A percentile compares a stretch with the other conserved stretches of the same genome.
Conservation (phyloP, 2,329 filamentous ascomycete species). For the Trichoderma afroharzianum region DNA sequence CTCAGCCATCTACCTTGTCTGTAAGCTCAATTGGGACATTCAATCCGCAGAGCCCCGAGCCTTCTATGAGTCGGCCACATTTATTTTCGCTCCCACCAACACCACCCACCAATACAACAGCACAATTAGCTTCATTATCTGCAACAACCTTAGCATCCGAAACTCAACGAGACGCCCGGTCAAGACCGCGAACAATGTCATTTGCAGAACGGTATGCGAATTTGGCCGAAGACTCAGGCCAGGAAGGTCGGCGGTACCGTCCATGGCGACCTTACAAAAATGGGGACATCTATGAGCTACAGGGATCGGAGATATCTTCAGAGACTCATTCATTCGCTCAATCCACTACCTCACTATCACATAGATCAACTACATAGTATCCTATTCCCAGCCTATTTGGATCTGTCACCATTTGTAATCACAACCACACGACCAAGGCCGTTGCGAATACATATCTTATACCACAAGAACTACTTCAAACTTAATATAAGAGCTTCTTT, state of each 20-base stretch:
- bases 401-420: not conserved
- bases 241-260: not conserved
- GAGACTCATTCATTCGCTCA: not conserved
- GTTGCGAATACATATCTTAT: not conserved
- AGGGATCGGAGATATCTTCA: not conserved
- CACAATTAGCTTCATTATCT: not conserved
- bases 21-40: not conserved
- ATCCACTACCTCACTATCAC: not conserved
- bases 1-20: not conserved
- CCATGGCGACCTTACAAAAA: not conserved
- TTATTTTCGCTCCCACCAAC: not conserved
- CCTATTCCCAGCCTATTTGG: fast-evolving
- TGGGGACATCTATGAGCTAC: not conserved
- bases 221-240: too few relatives aligned
- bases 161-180: not conserved
- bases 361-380: not conserved
- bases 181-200: not conserved
- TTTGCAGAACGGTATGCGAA: not conserved
- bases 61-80: not conserved
- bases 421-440: not conserved
- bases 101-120: not conserved
- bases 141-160: not conserved
- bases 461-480: not conserved
- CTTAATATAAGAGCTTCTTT: not conserved
- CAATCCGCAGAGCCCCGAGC: too few relatives aligned